Conservation (phyloP, 345 rosid species). For the Eucalyptus polyanthemos region DNA sequence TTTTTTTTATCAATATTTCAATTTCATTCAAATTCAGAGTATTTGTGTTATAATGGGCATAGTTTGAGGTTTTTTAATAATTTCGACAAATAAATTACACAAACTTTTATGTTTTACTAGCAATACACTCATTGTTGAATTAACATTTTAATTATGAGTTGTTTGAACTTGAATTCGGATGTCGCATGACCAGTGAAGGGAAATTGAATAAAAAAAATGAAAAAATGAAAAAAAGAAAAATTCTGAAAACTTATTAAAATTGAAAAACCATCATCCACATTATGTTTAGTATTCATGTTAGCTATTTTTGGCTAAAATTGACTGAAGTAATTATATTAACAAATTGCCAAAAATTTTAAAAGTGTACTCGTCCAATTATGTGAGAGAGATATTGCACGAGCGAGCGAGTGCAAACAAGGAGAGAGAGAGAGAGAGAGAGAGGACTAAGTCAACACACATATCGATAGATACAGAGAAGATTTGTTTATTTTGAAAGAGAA, state of each 20-base stretch:
- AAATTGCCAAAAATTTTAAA: not conserved
- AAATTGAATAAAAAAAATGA: not conserved
- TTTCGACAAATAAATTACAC: not conserved
- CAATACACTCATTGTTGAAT: not conserved
- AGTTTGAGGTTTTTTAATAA: too few species aligned
- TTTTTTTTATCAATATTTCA: too few species aligned
- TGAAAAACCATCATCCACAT: not conserved
- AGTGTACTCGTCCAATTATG: not conserved
- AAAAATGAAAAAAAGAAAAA: not conserved
- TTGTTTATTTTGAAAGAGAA: not conserved
- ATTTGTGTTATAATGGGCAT: too few species aligned
- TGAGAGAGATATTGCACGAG: not conserved
- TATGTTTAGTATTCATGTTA: not conserved
- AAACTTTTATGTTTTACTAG: not conserved
- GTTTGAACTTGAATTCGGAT: not conserved
- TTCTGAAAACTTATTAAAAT: not conserved
- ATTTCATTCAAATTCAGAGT: too few species aligned
- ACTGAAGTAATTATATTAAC: rapidly evolving
- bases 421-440: not conserved
- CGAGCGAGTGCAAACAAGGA: not conserved
- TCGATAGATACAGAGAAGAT: not conserved
- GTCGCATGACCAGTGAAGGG: not conserved
- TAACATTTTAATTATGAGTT: not conserved
- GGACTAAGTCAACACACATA: not conserved
- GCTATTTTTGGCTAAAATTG: rapidly evolving